These are phyloP conservation scores for Globisporangium okanoganense DNA, from an alignment of 352 stramenopile species.

Conservation along the genomic window DNA sequence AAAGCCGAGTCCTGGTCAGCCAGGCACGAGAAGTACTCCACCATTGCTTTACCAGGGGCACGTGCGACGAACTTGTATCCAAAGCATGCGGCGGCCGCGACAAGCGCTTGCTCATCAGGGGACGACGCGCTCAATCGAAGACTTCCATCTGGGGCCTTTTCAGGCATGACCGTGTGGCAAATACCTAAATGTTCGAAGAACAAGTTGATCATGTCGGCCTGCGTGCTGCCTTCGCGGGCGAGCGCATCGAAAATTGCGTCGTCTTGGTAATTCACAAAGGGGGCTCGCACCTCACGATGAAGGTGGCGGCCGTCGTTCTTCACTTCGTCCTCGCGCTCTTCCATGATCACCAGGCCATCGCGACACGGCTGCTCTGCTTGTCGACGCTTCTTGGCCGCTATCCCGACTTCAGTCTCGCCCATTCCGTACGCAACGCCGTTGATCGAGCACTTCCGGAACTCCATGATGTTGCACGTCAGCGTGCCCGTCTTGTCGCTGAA, in stretches of 20 bases:
- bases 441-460: conserved; percentile 96
- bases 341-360: background rate
- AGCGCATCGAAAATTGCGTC: conserved; percentile 67
- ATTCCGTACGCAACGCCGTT: conserved; percentile 92
- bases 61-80: conserved; percentile 79
- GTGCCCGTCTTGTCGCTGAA: conserved; percentile 96
- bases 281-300: conserved; percentile 64
- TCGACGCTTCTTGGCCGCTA: conserved; percentile 60
- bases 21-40: conserved; percentile 69
- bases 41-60: conserved; percentile 62
- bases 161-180: conserved; percentile 97
- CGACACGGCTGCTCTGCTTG: conserved; percentile 32
- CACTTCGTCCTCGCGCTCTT: conserved; percentile 19
- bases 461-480: conserved; percentile 95
- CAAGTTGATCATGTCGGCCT: conserved; percentile 44
- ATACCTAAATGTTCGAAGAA: conserved; percentile 90
- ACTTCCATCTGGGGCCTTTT: conserved; percentile 87
- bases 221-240: conserved; percentile 28
- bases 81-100: conserved; percentile 78
- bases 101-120: conserved; percentile 88
- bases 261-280: conserved; percentile 88
- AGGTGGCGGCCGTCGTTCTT: conserved; percentile 19
- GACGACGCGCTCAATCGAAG: conserved; percentile 89
- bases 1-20: conserved; percentile 19
- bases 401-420: conserved; percentile 83